Evolutionary conservation across 495 filamentous ascomycete species (phyloP).

Genomic region (Neurospora sp.): DNA sequence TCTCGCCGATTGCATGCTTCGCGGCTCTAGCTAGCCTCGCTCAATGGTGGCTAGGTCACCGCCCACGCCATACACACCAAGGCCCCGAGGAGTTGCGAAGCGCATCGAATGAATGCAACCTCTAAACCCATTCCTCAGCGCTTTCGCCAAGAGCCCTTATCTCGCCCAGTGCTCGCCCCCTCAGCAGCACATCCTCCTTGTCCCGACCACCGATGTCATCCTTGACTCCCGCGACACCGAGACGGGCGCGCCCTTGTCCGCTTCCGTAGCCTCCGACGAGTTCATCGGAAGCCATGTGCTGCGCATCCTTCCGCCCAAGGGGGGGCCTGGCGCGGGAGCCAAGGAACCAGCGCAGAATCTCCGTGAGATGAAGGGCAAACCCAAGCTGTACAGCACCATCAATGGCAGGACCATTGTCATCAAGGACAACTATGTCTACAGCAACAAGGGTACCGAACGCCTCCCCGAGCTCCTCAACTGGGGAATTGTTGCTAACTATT

Average conservation of each 20-base stretch:
- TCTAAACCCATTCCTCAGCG: slow-evolving; percentile 95
- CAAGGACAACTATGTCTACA: slow-evolving; percentile 88
- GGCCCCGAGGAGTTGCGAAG: slow-evolving; percentile 12
- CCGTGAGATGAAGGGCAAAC: slow-evolving; percentile 84
- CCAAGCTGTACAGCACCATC: slow-evolving; percentile 81
- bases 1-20: slow-evolving; percentile 6
- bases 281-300: slow-evolving; percentile 96
- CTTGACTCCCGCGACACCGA: slow-evolving; percentile 84
- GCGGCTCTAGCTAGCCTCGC: slow-evolving; percentile 1
- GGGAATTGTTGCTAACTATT: slow-evolving; percentile 1
- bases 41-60: slow-evolving; percentile 17
- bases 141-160: slow-evolving; percentile 94
- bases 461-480: not conserved
- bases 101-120: slow-evolving; percentile 75
- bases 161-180: slow-evolving; percentile 87
- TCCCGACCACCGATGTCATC: slow-evolving; percentile 85
- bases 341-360: slow-evolving; percentile 63
- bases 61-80: slow-evolving; percentile 7
- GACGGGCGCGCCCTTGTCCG: slow-evolving; percentile 62
- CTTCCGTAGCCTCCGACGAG: slow-evolving; percentile 80
- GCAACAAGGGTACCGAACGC: slow-evolving; percentile 70
- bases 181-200: slow-evolving; percentile 88
- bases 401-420: slow-evolving; percentile 92
- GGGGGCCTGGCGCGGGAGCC: slow-evolving; percentile 42
- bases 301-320: slow-evolving; percentile 57